phyloP scores from a whole-genome alignment of 306 rosid species.

The Vigna trinervia region DNA sequence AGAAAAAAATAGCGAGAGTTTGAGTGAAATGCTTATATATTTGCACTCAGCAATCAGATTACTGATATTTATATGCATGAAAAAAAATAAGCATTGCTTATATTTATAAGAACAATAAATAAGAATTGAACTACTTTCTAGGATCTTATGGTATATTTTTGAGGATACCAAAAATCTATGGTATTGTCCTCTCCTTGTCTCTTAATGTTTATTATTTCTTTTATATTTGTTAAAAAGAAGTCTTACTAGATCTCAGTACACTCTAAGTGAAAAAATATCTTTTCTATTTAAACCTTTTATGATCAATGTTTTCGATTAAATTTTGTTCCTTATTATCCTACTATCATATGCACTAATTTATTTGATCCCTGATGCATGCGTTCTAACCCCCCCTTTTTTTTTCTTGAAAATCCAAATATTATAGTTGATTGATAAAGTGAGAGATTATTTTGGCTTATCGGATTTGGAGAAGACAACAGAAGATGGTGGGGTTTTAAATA shows the following conservation, averaged over 20 bases:
- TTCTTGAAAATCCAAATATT: constrained; percentile 38
- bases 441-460: constrained; percentile 77
- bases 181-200: background rate
- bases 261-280: background rate
- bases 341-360: constrained; percentile 9
- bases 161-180: background rate
- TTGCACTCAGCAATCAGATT: background rate
- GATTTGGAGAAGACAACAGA: constrained; percentile 78
- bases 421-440: constrained; percentile 88
- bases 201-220: background rate
- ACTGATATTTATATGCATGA: background rate
- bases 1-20: background rate
- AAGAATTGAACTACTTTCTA: background rate
- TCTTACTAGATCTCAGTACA: background rate
- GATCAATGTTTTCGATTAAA: constrained; percentile 14
- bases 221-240: background rate
- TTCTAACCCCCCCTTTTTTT: constrained; percentile 35
- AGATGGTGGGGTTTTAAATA: constrained; percentile 79
- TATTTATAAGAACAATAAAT: background rate
- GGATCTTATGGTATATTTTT: background rate
- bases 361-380: constrained; percentile 24
- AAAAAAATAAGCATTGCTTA: background rate
- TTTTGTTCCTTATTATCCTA: constrained; percentile 33
- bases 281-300: constrained; percentile 4
- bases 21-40: background rate